Evolutionary conservation across 73 alveolate species (phyloP), one percentile per base, ranked within the genome.

Genomic region (Durusdinium trenchii): DNA sequence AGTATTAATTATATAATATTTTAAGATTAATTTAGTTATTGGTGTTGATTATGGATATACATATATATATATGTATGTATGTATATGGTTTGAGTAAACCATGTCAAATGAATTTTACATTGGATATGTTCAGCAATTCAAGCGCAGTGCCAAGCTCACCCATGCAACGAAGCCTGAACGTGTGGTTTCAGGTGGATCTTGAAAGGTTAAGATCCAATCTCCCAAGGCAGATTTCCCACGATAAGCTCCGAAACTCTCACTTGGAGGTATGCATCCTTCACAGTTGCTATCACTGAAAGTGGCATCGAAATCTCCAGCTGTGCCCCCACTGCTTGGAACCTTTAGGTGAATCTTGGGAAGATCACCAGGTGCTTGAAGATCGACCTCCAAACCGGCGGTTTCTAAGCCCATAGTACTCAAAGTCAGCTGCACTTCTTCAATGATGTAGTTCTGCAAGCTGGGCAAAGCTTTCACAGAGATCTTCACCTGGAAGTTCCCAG

Each of bases 241-340:
- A 42, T 45, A 78, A 1, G 89, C 89, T 23, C 45, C 43, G 40
- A 78, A 42, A 6, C 62, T 61, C 89, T 78, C 42, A 78, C 43
- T 45, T 10, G 89, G 89, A 43, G 16, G 46, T 40, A 78, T 61
- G 64, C 89, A 78, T 45, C 89, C 89, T 45, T 18, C 43, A 18
- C 89, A 78, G 46, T 57, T 57, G 23, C 43, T 43, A 32, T 78
- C 89, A 28, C 89, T 78, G 89, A 78, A 78, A 78, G 89, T 78
- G 42, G 62, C n/a, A 23, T 78, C 89, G 28, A 78, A 78, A 78
- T 78, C 89, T 14, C 85, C 85, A n/a, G n/a, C n/a, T n/a, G n/a
- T n/a, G 16, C 89, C 89, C 43, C 28, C 38, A 18, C 18, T 30
- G 16, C 42, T 78, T 12, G 7, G 38, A 2, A 45, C 51, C 46